These are phyloP conservation scores for Erucastrum elatum DNA, from an alignment of 345 rosid genomes.

Conservation along the genomic window DNA sequence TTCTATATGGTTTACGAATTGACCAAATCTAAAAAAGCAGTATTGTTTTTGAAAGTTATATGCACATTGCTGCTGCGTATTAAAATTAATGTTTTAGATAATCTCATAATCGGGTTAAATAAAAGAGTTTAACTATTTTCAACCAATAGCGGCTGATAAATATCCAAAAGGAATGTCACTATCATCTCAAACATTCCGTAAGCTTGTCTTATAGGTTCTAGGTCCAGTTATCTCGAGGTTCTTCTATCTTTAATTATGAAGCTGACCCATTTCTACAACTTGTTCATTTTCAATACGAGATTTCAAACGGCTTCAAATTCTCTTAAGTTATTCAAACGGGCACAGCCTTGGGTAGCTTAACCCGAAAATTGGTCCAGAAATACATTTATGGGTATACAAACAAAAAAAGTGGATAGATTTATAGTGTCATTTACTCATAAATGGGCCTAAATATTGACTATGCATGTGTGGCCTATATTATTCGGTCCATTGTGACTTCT, in stretches of 20 bases:
- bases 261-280: constrained; percentile 19
- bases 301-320: not conserved
- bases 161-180: not conserved
- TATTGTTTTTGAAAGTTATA: not conserved
- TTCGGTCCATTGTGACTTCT: not conserved
- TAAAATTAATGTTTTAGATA: not conserved
- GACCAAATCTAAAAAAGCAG: not conserved
- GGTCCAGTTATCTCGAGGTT: not conserved
- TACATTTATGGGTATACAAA: constrained; percentile 12
- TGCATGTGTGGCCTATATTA: constrained; percentile 14
- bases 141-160: not conserved
- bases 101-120: not conserved
- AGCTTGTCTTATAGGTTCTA: not conserved
- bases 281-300: constrained; percentile 18
- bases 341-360: not conserved
- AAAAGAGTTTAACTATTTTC: not conserved
- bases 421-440: constrained; percentile 19
- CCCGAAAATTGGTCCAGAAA: constrained; percentile 22
- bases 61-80: not conserved
- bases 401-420: not conserved
- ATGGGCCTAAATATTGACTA: constrained; percentile 32
- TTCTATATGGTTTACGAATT: not conserved
- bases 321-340: not conserved
- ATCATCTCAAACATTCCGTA: constrained; percentile 30
- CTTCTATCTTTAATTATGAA: constrained; percentile 12